Evolutionary conservation across 345 rosid species (phyloP), one percentile per base, ranked within the genome.

Genomic region (Gossypium thurberi): DNA sequence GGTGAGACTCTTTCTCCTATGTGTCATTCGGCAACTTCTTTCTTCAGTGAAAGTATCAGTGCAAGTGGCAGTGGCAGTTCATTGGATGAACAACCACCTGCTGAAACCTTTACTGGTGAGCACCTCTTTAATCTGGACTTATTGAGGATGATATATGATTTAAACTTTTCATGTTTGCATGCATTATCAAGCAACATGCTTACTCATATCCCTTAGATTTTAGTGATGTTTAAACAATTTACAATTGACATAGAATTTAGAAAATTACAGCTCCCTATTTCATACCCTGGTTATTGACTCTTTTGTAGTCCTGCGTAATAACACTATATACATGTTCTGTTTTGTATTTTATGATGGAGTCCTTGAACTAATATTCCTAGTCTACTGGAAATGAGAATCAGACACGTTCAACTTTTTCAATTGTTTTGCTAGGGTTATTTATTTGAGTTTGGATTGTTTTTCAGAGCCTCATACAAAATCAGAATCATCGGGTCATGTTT

Each of bases 11-110:
- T 87, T 43, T 87, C 91, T 78, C 92, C 89, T 17, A 26, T 85
- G 86, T 83, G 87, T 64, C 83, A 76, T 62, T 83, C 95, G 63
- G 87, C 88, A 74, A 87, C 90, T 73, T 85, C 93, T 17, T 65
- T 81, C 67, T 87, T 88, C 80, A 86, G 78, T 21, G 87, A 84
- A 63, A 78, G 85, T 80, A 67, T 83, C 73, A 85, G 85, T 77
- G 85, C 82, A 74, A 84, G 81, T 78, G 87, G 86, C 73, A 82
- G 82, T 75, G 87, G 86, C 73, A 82, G 82, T 75, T 86, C 91
- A 67, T 75, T 85, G 83, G 95, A 92, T 77, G 88, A 90, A 69
- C 87, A 73, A 33, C 87, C 74, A 13, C 81, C 84, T 76, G 62
- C 70, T 17, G 84, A 78, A 28, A 65, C 76, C 10, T 59, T 80